Evolutionary conservation across 1,284 basidiomycete species (phyloP), one percentile per base, ranked within the genome.

Genomic region (Microbotryum violaceum): DNA sequence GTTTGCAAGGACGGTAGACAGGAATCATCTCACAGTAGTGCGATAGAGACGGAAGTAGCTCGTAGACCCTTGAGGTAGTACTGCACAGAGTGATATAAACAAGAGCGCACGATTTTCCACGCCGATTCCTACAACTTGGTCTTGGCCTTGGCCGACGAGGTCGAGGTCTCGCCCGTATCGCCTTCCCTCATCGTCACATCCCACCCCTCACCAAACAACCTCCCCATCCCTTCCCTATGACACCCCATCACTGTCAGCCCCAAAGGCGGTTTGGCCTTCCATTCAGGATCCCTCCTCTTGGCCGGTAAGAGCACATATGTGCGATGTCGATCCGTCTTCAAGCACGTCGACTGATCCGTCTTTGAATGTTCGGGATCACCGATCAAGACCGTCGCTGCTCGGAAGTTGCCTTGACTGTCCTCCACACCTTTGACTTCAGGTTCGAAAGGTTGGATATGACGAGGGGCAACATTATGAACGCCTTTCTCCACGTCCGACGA

Each of bases 211-310:
- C 67, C 64, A 10, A 63, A 54, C 20, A 58, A 29, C 10, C 55
- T 48, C 1, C 42, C 60, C 49, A 60, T 54, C 0, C 60, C 61
- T 14, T 45, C 9, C 2, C 66, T 37, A 10, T 64, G 47, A 8
- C 59, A 52, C 37, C 67, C 67, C 12, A 66, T 52, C 8, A 66
- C 64, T 0, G 57, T 60, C 44, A 68, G 44, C 2, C 67, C 67
- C 14, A 45, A 29, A 16, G 53, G 58, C 4, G 55, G 44, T 47
- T 66, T 62, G 58, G 33, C 44, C 21, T 54, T 59, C 31, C 49
- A 33, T 29, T 49, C n/a, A n/a, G 27, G 18, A 6, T 44, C 31
- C 5, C 42, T 16, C 9, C 4, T 44, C 31, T 42, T 29, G 37
- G 20, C 42, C 37, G 58, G 63, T 45, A 61, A 55, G 8, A 62